Evolutionary conservation across 2,329 filamentous ascomycete genomes (phyloP).

Genomic region (Clonostachys solani): DNA sequence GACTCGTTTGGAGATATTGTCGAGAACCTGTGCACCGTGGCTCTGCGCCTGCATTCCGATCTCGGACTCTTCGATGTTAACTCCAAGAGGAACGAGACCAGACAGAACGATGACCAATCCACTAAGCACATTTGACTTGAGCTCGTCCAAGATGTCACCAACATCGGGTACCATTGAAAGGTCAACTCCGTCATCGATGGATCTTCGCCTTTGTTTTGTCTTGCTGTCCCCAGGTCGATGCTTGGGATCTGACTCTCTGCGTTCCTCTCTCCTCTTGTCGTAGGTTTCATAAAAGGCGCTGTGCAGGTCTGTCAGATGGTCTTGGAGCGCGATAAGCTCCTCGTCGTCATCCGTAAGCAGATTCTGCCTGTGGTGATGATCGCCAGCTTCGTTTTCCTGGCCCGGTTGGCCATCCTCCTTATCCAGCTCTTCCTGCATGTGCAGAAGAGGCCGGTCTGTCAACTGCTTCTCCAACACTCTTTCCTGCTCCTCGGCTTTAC

Average conservation of each 20-base stretch:
- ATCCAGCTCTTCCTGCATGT: constrained; percentile 88
- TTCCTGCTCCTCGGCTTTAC: constrained; percentile 81
- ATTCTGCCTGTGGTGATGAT: constrained; percentile 55
- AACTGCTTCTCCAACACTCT: constrained; percentile 85
- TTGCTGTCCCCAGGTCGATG: constrained; percentile 25
- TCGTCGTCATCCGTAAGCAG: constrained; percentile 84
- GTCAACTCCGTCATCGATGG: constrained; percentile 36
- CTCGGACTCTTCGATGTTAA: constrained; percentile 76
- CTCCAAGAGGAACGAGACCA: constrained; percentile 79
- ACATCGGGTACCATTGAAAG: constrained; percentile 70
- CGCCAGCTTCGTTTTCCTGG: constrained; percentile 15
- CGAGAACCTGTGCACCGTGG: constrained; percentile 69
- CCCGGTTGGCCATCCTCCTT: constrained; percentile 44
- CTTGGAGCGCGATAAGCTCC: constrained; percentile 73
- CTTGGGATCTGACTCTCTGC: constrained; percentile 25
- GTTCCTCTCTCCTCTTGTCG: constrained; percentile 46
- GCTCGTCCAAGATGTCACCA: constrained; percentile 73
- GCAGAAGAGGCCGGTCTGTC: constrained; percentile 81
- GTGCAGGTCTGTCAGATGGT: constrained; percentile 73
- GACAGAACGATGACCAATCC: constrained; percentile 82
- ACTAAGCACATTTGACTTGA: constrained; percentile 74
- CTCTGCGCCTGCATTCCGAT: constrained; percentile 81
- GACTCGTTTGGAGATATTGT: constrained; percentile 55
- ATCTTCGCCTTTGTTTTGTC: constrained; percentile 16
- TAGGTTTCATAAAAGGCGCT: constrained; percentile 79